Conservation (phyloP, 768 basidiomycete species). For the Vararia minispora region DNA sequence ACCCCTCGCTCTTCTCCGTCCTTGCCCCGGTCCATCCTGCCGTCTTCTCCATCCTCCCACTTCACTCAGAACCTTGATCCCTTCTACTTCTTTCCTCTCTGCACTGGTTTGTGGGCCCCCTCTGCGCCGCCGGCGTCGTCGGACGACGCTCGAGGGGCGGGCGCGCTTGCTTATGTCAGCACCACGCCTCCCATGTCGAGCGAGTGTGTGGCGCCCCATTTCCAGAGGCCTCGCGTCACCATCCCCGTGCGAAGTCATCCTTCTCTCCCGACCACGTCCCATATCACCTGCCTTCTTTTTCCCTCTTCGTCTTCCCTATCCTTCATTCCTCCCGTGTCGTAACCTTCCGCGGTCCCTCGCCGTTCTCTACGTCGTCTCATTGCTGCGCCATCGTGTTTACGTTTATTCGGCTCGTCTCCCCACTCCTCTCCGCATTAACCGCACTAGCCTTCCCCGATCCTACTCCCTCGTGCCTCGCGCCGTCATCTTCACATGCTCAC, state of each 20-base stretch:
- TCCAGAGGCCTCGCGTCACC: neutral
- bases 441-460: no score
- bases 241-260: slow-evolving; percentile 2
- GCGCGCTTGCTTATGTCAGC: neutral
- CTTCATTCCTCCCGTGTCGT: neutral
- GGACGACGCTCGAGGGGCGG: no score
- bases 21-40: neutral
- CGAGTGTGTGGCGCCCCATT: neutral
- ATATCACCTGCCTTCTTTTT: neutral
- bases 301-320: neutral
- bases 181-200: neutral
- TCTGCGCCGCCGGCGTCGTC: no score
- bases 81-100: neutral
- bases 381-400: no score
- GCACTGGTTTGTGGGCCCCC: neutral
- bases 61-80: neutral
- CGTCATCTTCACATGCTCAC: neutral
- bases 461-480: no score
- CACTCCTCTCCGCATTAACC: no score
- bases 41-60: neutral
- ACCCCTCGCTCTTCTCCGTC: neutral
- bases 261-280: no score
- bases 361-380: no score
- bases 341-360: no score
- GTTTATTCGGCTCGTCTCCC: no score